A percentile compares a stretch with the other conserved stretches of the same genome.
Evolutionary conservation across 2,329 filamentous ascomycete genomes (phyloP).

Genomic region (Xylariaceae sp.): DNA sequence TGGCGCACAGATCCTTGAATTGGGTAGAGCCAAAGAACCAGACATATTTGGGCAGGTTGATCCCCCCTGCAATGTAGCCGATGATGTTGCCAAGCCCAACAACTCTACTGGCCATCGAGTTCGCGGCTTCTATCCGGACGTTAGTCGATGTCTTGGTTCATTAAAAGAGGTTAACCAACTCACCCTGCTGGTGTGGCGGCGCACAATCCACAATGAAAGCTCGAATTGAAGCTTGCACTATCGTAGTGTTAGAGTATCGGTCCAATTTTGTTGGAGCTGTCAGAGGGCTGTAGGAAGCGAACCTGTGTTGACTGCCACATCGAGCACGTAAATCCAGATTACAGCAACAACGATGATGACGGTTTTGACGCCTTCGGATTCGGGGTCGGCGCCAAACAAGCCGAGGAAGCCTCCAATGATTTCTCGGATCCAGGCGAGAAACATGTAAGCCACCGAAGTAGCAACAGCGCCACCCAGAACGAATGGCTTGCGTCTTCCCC

Average conservation of each 20-base stretch:
- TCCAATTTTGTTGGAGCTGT: not conserved
- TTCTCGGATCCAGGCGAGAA: constrained; percentile 69
- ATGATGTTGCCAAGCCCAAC: constrained; percentile 86
- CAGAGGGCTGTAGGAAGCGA: constrained; percentile 25
- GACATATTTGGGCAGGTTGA: constrained; percentile 67
- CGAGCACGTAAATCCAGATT: constrained; percentile 79
- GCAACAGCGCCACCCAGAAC: constrained; percentile 66
- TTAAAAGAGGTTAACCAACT: constrained; percentile 7
- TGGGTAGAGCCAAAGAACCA: constrained; percentile 82
- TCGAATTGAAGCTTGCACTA: constrained; percentile 83
- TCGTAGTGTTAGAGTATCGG: constrained; percentile 11
- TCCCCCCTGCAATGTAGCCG: constrained; percentile 81
- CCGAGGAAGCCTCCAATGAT: constrained; percentile 62
- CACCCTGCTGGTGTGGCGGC: constrained; percentile 78
- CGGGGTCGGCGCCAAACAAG: constrained; percentile 64
- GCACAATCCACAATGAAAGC: constrained; percentile 93
- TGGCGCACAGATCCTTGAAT: constrained; percentile 85
- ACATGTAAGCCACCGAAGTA: constrained; percentile 62
- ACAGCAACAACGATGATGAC: constrained; percentile 74
- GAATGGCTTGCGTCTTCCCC: constrained; percentile 77
- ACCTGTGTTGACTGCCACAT: constrained; percentile 93
- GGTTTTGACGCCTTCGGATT: constrained; percentile 58
- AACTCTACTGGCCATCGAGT: constrained; percentile 87
- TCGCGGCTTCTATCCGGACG: constrained; percentile 62
- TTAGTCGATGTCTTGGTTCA: constrained; percentile 4